These are phyloP conservation scores for cucumber (Cucumis sativus) DNA, from an alignment of 306 rosid species.

Conservation along the genomic window Cucumber_9930_V3 NC_026657.2:5062501-5063000, in stretches of 20 bases:
- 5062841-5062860: constrained; percentile 86
- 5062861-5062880: constrained; percentile 79
- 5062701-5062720: constrained; percentile 55
- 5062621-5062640: constrained; percentile 45
- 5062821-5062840: constrained; percentile 48
- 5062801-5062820: not conserved
- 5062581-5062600: too few species aligned
- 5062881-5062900: constrained; percentile 92
- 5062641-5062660: constrained; percentile 45
- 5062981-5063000: not conserved
- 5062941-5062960: constrained; percentile 86
- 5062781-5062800: not conserved
- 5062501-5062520: too few species aligned
- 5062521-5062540: too few species aligned
- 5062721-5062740: constrained; percentile 87
- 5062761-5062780: not conserved
- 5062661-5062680: constrained; percentile 33
- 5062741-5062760: constrained; percentile 56
- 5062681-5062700: constrained; percentile 55
- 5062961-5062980: constrained; percentile 37
- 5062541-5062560: too few species aligned
- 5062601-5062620: constrained; percentile 52
- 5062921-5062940: constrained; percentile 32
- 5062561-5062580: too few species aligned
- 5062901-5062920: constrained; percentile 86